Conservation (phyloP, 2,329 filamentous ascomycete species). For the Orbilia quercus region DNA sequence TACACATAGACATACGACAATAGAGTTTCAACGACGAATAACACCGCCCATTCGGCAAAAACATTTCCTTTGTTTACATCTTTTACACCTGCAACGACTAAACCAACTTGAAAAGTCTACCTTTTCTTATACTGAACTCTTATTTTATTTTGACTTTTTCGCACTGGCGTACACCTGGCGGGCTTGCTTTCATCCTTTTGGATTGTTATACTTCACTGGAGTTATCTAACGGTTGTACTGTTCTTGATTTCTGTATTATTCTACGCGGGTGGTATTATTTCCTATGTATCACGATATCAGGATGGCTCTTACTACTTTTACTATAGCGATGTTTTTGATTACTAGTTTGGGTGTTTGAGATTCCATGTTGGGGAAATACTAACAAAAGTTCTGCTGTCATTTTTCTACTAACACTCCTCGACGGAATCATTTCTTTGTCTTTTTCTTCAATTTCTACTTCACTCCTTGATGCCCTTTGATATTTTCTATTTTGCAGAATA, state of each 20-base stretch:
- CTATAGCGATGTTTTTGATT: neutral
- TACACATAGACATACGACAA: neutral
- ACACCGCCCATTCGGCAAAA: constrained; percentile 52
- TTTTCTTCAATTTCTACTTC: constrained; percentile 10
- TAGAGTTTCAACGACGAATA: constrained; percentile 28
- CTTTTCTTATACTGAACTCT: constrained; percentile 6
- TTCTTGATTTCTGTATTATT: neutral
- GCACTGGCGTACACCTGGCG: constrained; percentile 30
- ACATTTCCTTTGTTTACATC: constrained; percentile 37
- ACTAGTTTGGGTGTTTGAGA: neutral
- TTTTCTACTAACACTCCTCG: constrained; percentile 9
- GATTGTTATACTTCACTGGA: constrained; percentile 4
- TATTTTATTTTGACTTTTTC: constrained; percentile 16
- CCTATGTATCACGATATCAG: constrained; percentile 3
- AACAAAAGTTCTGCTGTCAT: constrained; percentile 5
- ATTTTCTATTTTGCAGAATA: constrained; percentile 28
- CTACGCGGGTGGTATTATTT: constrained; percentile 4
- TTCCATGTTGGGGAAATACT: neutral
- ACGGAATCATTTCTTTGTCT: neutral
- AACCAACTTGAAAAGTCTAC: constrained; percentile 16
- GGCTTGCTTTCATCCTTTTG: constrained; percentile 14
- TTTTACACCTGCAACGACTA: neutral
- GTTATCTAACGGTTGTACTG: constrained; percentile 27
- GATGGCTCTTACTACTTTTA: neutral
- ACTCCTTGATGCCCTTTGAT: constrained; percentile 31